phyloP scores from a whole-genome alignment of 345 rosid genomes.

The Eucalyptus sp. region DNA sequence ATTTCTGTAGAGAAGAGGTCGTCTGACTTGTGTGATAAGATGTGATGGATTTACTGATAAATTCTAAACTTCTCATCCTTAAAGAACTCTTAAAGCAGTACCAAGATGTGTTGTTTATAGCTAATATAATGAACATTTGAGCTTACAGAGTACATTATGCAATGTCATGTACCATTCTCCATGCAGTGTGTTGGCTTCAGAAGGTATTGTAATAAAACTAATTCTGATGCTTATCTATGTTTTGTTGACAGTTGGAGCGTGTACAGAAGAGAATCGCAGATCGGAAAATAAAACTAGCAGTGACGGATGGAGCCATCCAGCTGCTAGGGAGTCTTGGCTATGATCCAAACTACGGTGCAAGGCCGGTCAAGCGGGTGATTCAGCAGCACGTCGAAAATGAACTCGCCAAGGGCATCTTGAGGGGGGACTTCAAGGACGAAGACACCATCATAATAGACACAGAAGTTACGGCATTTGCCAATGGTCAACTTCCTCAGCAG shows the following conservation, averaged over 20 bases:
- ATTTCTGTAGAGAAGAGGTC: not conserved
- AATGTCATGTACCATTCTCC: not conserved
- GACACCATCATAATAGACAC: slow-evolving; percentile 61
- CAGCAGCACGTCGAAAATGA: slow-evolving; percentile 94
- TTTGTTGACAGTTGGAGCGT: slow-evolving; percentile 59
- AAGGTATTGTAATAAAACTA: not conserved
- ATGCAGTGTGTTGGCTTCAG: not conserved
- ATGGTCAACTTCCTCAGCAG: slow-evolving; percentile 80
- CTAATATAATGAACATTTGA: not conserved
- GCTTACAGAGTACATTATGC: not conserved
- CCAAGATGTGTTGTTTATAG: not conserved
- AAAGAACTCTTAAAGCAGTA: not conserved
- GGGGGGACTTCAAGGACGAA: slow-evolving; percentile 88
- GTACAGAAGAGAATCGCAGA: slow-evolving; percentile 87
- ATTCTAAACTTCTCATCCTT: not conserved
- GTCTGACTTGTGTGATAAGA: not conserved
- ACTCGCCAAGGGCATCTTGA: slow-evolving; percentile 88
- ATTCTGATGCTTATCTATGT: not conserved
- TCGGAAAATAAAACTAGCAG: slow-evolving; percentile 65
- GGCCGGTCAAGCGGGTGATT: slow-evolving; percentile 96
- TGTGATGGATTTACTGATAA: not conserved
- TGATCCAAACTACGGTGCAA: slow-evolving; percentile 92
- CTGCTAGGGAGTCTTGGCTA: slow-evolving; percentile 86
- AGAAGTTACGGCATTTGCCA: slow-evolving; percentile 53
- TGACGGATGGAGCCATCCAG: slow-evolving; percentile 64